Evolutionary conservation across 495 filamentous ascomycete genomes (phyloP).

Genomic region (Podospora pseudopauciseta): DNA sequence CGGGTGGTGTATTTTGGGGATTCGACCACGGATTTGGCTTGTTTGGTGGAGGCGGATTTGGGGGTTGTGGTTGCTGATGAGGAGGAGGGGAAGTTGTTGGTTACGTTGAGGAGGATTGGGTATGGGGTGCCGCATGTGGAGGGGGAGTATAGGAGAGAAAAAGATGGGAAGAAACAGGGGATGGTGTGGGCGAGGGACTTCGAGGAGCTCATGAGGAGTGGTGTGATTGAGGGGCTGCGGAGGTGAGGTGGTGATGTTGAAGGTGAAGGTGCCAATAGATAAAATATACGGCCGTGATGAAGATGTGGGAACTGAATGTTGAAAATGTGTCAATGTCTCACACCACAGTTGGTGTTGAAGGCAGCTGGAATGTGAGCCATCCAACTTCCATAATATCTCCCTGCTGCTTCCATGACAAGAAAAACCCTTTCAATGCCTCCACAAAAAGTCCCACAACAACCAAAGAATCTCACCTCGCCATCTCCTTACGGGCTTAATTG

Average conservation of each 20-base stretch:
- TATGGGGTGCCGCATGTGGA: constrained; percentile 34
- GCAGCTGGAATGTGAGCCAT: background rate
- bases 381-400: background rate
- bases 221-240: constrained; percentile 18
- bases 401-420: background rate
- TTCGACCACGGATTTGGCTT: constrained; percentile 35
- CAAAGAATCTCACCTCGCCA: background rate
- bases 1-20: constrained; percentile 34
- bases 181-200: constrained; percentile 34
- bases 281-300: background rate
- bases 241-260: background rate
- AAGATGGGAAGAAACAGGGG: background rate
- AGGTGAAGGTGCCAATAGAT: background rate
- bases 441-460: background rate
- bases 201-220: constrained; percentile 23
- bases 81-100: constrained; percentile 33
- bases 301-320: background rate
- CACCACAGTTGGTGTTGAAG: background rate
- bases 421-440: background rate
- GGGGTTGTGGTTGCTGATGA: constrained; percentile 40
- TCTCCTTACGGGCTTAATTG: background rate
- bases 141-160: background rate
- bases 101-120: constrained; percentile 36
- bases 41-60: constrained; percentile 33
- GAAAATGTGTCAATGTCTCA: background rate